These are phyloP conservation scores for Trametes sanguinea DNA, from an alignment of 768 basidiomycete species.

Conservation along the genomic window DNA sequence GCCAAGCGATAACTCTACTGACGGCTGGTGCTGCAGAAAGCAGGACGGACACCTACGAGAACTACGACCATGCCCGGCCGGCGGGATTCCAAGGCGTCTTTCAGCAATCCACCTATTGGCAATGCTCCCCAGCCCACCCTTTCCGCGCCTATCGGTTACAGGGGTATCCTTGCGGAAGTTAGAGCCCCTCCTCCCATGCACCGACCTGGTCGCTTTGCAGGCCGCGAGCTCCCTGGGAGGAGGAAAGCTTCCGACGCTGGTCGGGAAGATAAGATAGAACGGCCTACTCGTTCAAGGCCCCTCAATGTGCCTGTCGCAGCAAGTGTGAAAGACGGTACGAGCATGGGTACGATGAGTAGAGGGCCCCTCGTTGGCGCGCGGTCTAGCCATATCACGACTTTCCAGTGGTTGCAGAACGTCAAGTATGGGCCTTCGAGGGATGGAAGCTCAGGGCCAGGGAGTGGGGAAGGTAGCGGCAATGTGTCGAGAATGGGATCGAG, in stretches of 20 bases:
- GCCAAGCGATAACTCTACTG: background rate
- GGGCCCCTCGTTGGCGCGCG: constrained; percentile 50
- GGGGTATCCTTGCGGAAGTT: constrained; percentile 71
- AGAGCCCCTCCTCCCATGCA: constrained; percentile 51
- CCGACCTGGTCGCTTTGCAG: constrained; percentile 21
- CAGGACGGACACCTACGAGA: constrained; percentile 27
- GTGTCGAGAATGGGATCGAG: constrained; percentile 49
- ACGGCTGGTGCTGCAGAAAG: constrained; percentile 23
- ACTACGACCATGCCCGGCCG: constrained; percentile 20
- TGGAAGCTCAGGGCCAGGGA: constrained; percentile 57
- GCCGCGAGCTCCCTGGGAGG: constrained; percentile 16
- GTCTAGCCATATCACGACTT: constrained; percentile 58
- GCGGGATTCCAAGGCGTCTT: constrained; percentile 44
- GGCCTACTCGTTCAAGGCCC: constrained; percentile 1
- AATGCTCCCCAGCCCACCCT: constrained; percentile 45
- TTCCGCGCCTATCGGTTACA: constrained; percentile 68
- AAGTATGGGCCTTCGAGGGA: constrained; percentile 57
- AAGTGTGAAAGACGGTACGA: constrained; percentile 26
- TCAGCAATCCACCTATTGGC: constrained; percentile 49
- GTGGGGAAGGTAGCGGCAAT: constrained; percentile 48
- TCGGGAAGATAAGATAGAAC: background rate
- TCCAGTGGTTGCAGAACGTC: constrained; percentile 74
- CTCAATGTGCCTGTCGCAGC: constrained; percentile 16
- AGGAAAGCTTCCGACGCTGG: constrained; percentile 7
- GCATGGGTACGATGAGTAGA: constrained; percentile 46